Evolutionary conservation across 2,329 filamentous ascomycete species (phyloP).

Genomic region (Massarina eburnea): DNA sequence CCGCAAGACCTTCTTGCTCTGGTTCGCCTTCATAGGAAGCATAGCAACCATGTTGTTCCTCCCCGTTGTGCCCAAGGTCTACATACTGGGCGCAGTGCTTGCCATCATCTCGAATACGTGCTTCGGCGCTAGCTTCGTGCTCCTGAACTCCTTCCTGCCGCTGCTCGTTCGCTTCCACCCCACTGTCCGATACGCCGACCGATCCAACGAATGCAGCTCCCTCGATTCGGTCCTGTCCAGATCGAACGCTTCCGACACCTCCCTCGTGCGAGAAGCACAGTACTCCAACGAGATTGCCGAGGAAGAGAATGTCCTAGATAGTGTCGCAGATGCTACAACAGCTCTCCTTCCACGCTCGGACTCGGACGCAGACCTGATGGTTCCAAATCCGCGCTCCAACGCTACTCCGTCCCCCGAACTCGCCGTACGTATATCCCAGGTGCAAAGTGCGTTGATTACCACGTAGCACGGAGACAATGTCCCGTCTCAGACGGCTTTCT

Average conservation of each 20-base stretch:
- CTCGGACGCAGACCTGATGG: conserved; percentile 28
- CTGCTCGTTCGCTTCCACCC: conserved; percentile 88
- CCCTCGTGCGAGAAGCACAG: conserved; percentile 25
- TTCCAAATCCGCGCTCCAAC: conserved; percentile 31
- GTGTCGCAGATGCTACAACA: conserved; percentile 38
- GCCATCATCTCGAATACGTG: conserved; percentile 92
- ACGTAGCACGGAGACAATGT: no score
- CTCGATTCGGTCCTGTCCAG: conserved; percentile 25
- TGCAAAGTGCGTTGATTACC: no score
- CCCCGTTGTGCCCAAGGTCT: conserved; percentile 71
- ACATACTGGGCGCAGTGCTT: conserved; percentile 77
- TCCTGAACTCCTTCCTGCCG: conserved; percentile 93
- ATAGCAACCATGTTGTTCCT: conserved; percentile 87
- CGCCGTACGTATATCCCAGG: no score
- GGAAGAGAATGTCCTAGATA: conserved; percentile 27
- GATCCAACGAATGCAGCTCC: conserved; percentile 22
- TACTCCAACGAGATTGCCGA: conserved; percentile 29
- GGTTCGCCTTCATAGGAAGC: conserved; percentile 82
- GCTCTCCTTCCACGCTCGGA: conserved; percentile 37
- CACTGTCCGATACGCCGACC: conserved; percentile 42
- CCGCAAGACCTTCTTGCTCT: conserved; percentile 82
- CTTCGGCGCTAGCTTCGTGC: conserved; percentile 91
- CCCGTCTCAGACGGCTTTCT: no score
- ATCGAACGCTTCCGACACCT: conserved; percentile 19
- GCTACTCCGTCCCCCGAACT: conserved; percentile 65